phyloP scores from a whole-genome alignment of 345 rosid genomes.

The Salix viminalis region DNA sequence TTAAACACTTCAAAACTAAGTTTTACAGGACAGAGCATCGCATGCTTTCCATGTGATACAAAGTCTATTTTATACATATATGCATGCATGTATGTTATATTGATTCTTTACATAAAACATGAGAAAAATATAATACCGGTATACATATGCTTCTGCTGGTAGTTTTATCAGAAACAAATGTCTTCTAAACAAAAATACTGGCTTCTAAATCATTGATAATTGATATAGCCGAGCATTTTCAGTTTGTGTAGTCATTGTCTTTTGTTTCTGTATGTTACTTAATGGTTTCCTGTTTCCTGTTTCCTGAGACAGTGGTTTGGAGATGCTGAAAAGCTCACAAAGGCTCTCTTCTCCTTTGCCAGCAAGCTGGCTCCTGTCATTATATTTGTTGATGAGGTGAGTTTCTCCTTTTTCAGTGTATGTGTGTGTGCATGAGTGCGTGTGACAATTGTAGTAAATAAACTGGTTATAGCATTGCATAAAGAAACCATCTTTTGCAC shows the following conservation, averaged over 20 bases:
- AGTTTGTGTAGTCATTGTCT: background rate
- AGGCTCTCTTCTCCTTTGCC: conserved; percentile 93
- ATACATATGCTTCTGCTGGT: background rate
- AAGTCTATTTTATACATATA: background rate
- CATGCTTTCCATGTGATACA: background rate
- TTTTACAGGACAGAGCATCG: background rate
- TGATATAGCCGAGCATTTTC: background rate
- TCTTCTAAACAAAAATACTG: background rate
- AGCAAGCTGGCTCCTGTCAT: conserved; percentile 88
- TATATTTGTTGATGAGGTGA: conserved; percentile 96
- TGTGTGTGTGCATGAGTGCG: background rate
- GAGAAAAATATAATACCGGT: background rate
- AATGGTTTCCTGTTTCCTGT: background rate
- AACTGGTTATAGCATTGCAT: background rate
- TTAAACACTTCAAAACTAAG: background rate
- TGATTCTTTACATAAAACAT: background rate
- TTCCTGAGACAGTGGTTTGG: conserved; percentile 81
- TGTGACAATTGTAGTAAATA: background rate
- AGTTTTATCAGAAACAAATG: background rate
- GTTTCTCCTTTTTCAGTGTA: conserved; percentile 5
- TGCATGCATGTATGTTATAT: background rate
- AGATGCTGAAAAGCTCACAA: conserved; percentile 97
- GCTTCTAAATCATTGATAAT: background rate
- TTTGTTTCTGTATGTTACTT: background rate
- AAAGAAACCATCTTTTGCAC: background rate